A percentile compares a stretch with the other conserved stretches of the same genome.
phyloP scores from a whole-genome alignment of 108 stramenopile species.

The Cyclotella atomus region DNA sequence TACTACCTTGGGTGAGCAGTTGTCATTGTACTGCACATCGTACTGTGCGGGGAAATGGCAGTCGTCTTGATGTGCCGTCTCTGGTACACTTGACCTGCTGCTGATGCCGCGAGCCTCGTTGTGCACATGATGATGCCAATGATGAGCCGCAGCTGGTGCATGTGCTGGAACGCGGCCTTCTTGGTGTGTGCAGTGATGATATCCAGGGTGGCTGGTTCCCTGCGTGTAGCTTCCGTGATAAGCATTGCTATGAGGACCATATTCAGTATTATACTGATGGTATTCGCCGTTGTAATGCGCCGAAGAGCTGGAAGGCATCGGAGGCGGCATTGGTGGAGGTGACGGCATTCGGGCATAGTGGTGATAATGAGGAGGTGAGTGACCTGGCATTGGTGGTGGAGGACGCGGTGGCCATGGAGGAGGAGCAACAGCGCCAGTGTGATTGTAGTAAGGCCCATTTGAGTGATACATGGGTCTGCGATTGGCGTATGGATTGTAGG shows the following conservation, averaged over 20 bases:
- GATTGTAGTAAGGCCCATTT: neutral
- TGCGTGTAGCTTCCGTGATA: too few species aligned
- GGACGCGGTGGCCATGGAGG: neutral
- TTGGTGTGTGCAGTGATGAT: neutral
- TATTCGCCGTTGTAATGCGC: neutral
- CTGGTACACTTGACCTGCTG: too few species aligned
- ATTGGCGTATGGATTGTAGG: constrained; percentile 10
- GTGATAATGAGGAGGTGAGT: neutral
- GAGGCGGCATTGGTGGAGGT: neutral
- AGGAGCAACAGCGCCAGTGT: neutral
- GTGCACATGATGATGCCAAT: neutral
- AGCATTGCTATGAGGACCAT: neutral
- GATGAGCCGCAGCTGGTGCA: neutral
- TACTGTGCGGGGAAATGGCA: too few species aligned
- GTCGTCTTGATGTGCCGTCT: too few species aligned
- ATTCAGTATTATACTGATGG: neutral
- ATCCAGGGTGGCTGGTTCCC: too few species aligned
- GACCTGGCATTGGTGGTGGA: constrained; percentile 3
- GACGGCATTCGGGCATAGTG: neutral
- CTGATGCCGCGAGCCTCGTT: neutral
- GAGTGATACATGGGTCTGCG: neutral
- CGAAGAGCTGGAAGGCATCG: neutral
- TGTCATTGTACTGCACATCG: neutral
- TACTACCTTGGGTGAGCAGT: neutral
- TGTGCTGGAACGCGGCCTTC: neutral